Evolutionary conservation across 2,329 filamentous ascomycete species (phyloP).

Genomic region (Verticillium albo-atrum): DNA sequence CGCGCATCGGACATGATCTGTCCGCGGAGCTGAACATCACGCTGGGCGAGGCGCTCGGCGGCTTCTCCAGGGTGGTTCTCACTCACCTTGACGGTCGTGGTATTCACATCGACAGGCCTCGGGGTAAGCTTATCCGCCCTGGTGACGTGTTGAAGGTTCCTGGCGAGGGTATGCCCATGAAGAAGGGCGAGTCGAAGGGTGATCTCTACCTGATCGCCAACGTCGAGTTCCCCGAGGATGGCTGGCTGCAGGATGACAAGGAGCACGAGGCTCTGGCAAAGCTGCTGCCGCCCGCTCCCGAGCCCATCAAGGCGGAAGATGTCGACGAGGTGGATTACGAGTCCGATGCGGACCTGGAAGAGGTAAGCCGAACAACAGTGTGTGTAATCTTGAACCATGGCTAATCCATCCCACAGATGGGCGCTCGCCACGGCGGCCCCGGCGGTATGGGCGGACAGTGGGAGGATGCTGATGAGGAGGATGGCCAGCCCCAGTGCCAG

Average conservation of each 20-base stretch:
- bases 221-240: constrained; percentile 83
- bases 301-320: constrained; percentile 64
- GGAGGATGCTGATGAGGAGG: constrained; percentile 68
- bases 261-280: constrained; percentile 67
- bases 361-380: constrained; percentile 42
- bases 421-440: constrained; percentile 65
- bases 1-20: constrained; percentile 78
- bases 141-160: constrained; percentile 79
- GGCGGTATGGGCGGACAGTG: constrained; percentile 56
- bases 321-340: constrained; percentile 88
- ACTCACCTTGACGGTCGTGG: constrained; percentile 92
- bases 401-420: constrained; percentile 50
- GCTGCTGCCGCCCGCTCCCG: constrained; percentile 63
- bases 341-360: constrained; percentile 75
- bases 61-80: constrained; percentile 85
- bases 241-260: constrained; percentile 72
- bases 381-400: not conserved
- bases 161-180: constrained; percentile 92
- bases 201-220: constrained; percentile 85
- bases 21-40: constrained; percentile 77
- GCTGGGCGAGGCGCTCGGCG: constrained; percentile 77
- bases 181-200: constrained; percentile 77
- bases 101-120: constrained; percentile 73
- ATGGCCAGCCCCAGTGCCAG: constrained; percentile 64
- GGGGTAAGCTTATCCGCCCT: constrained; percentile 78